These are phyloP conservation scores for Erodium moschatum DNA, from an alignment of 441 rosid species.

Conservation along the genomic window DNA sequence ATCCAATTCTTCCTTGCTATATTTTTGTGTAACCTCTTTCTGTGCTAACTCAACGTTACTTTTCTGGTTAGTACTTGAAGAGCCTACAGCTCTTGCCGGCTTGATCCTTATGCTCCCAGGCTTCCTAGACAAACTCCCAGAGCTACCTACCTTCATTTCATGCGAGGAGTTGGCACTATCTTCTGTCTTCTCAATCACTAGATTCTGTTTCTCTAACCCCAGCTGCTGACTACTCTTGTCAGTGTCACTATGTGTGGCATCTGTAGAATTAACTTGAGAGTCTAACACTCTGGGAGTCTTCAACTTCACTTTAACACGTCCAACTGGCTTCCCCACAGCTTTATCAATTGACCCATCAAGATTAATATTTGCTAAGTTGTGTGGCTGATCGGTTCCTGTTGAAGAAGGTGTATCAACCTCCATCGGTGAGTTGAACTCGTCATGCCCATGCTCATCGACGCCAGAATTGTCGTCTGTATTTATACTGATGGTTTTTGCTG, in stretches of 20 bases:
- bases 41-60: conserved; percentile 20
- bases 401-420: conserved; percentile 74
- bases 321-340: conserved; percentile 36
- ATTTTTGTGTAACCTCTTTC: conserved; percentile 31
- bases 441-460: conserved; percentile 25
- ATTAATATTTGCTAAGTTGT: conserved; percentile 39
- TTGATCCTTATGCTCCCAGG: conserved; percentile 77
- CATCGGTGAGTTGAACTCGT: conserved; percentile 47
- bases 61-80: conserved; percentile 33
- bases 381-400: conserved; percentile 53
- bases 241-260: conserved; percentile 41
- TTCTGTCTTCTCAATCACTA: conserved; percentile 42
- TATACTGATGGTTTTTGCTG: conserved; percentile 26
- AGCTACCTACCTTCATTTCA: conserved; percentile 34
- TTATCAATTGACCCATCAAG: conserved; percentile 52
- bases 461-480: conserved; percentile 44
- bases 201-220: conserved; percentile 41
- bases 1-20: conserved; percentile 61
- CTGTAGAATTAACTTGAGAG: conserved; percentile 26
- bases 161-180: conserved; percentile 48
- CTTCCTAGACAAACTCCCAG: conserved; percentile 48
- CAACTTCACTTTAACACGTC: conserved; percentile 74
- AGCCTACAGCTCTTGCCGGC: conserved; percentile 39
- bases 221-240: conserved; percentile 50
- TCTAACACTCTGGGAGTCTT: conserved; percentile 56